phyloP scores from a whole-genome alignment of 148 eudicot genomes.

The Chenopodium berlandieri region DNA sequence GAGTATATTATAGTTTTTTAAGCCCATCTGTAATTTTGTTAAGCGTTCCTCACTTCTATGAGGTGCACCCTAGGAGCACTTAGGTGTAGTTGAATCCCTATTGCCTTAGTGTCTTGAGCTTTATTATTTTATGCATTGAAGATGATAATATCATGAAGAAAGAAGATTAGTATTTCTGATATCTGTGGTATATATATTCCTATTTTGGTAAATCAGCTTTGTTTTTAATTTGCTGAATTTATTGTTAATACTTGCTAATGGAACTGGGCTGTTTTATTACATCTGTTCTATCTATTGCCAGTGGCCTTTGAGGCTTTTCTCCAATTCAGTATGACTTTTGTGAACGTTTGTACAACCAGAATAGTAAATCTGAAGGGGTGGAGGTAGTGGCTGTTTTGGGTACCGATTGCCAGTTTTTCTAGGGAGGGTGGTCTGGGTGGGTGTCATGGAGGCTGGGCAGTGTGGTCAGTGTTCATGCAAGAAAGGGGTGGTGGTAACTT shows the following conservation, averaged over 20 bases:
- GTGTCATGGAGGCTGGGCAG: too few species aligned
- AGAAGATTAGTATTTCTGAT: not conserved
- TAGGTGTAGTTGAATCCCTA: not conserved
- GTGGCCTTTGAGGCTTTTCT: not conserved
- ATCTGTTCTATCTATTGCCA: not conserved
- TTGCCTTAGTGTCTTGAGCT: too few species aligned
- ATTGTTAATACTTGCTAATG: not conserved
- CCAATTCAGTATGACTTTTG: not conserved
- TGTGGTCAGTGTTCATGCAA: too few species aligned
- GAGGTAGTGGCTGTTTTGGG: too few species aligned
- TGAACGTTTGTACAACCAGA: not conserved
- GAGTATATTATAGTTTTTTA: not conserved
- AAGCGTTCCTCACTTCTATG: too few species aligned
- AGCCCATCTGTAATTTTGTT: too few species aligned
- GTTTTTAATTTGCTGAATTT: not conserved
- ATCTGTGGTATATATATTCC: not conserved
- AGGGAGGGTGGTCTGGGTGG: too few species aligned
- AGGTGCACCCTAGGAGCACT: too few species aligned
- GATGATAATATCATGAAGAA: not conserved
- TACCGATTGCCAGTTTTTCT: too few species aligned
- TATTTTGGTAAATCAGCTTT: not conserved
- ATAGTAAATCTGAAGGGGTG: too few species aligned
- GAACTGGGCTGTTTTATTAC: not conserved
- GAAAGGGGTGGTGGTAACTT: too few species aligned
- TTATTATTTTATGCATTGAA: too few species aligned